phyloP scores from a whole-genome alignment of 2,329 filamentous ascomycete genomes.

The Exserohilum rostratum region DNA sequence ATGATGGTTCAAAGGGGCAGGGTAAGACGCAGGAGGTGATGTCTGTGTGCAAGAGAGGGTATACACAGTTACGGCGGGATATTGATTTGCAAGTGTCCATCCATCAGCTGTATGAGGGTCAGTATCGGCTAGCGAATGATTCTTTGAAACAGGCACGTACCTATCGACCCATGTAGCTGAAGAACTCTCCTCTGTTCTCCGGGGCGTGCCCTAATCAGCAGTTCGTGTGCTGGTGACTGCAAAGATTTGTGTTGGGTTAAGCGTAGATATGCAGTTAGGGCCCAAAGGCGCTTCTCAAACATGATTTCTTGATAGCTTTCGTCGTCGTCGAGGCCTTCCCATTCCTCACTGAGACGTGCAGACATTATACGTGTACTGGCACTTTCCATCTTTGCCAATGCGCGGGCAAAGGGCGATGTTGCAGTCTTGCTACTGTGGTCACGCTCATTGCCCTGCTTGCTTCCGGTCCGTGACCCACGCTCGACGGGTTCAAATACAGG shows the following conservation, averaged over 20 bases:
- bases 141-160: conserved; percentile 9
- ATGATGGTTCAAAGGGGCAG: conserved; percentile 37
- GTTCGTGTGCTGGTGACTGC: conserved; percentile 33
- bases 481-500: conserved; percentile 26
- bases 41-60: conserved; percentile 31
- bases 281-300: conserved; percentile 39
- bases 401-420: conserved; percentile 30
- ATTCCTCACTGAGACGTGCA: conserved; percentile 33
- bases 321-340: conserved; percentile 36
- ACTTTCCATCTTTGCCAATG: conserved; percentile 34
- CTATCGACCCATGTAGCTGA: conserved; percentile 34
- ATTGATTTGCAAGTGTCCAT: conserved; percentile 35
- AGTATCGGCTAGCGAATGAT: not conserved
- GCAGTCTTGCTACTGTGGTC: conserved; percentile 24
- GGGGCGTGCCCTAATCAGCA: conserved; percentile 28
- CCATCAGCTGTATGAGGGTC: conserved; percentile 27
- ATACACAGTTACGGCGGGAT: conserved; percentile 32
- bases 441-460: conserved; percentile 18
- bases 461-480: conserved; percentile 28
- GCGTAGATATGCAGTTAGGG: conserved; percentile 33
- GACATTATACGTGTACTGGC: conserved; percentile 34
- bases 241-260: conserved; percentile 36
- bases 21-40: conserved; percentile 26
- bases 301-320: conserved; percentile 34
- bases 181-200: conserved; percentile 31